Conservation (phyloP, 2,329 filamentous ascomycete genomes). For the Alternaria arbusti region DNA sequence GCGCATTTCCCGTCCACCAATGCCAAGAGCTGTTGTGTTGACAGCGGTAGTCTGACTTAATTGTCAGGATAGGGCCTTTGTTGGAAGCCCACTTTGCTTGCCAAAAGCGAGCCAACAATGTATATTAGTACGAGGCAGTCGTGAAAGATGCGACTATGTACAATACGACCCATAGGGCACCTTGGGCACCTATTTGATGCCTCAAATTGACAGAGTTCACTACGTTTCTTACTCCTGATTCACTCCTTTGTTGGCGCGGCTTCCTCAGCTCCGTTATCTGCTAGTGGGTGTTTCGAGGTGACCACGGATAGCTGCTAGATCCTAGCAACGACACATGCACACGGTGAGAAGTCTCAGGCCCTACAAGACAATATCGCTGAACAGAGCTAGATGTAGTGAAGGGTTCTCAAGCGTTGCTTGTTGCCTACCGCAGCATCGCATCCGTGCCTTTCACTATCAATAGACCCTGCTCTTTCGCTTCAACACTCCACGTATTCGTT, state of each 20-base stretch:
- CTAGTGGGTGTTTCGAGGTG: neutral
- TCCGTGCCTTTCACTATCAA: neutral
- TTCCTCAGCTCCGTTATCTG: neutral
- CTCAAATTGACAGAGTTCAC: neutral
- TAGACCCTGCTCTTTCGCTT: neutral
- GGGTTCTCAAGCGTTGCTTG: neutral
- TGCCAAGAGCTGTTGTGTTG: neutral
- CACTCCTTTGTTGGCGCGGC: neutral
- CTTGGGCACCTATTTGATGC: neutral
- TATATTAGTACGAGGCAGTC: neutral
- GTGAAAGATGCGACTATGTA: neutral
- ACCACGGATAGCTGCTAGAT: neutral
- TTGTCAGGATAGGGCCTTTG: neutral
- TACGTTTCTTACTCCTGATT: neutral
- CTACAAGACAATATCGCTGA: neutral
- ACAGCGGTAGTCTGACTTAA: neutral
- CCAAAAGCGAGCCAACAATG: neutral
- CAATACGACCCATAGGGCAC: neutral
- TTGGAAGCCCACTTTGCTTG: neutral
- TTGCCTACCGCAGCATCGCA: neutral
- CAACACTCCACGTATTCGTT: neutral
- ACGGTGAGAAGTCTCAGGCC: neutral
- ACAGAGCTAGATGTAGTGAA: neutral
- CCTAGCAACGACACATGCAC: neutral
- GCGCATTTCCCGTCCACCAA: neutral